Conservation (phyloP, 768 basidiomycete species). For the Termitomyces sp. region DNA sequence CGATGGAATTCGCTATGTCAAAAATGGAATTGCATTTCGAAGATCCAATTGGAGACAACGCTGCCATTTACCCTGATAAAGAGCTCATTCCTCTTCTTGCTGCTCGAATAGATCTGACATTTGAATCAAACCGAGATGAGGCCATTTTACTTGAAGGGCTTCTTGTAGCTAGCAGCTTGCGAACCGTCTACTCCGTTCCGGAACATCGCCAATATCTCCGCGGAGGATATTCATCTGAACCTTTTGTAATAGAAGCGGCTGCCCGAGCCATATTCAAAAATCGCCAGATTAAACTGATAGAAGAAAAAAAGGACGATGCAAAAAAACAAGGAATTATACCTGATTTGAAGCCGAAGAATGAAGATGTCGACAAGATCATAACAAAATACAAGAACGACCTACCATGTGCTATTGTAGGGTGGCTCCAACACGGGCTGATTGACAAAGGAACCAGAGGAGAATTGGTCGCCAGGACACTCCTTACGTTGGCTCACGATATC, state of each 20-base stretch:
- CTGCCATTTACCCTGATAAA: neutral
- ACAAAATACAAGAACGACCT: neutral
- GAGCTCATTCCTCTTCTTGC: neutral
- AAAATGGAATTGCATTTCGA: neutral
- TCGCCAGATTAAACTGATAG: neutral
- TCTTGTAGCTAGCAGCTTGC: conserved; percentile 1
- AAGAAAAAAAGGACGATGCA: too few species aligned
- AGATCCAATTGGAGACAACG: too few species aligned
- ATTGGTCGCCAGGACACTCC: conserved; percentile 1
- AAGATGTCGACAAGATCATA: too few species aligned
- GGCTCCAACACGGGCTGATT: neutral
- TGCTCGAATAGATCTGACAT: too few species aligned
- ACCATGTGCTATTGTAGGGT: neutral
- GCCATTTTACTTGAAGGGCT: neutral
- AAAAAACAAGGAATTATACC: too few species aligned
- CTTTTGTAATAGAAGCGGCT: conserved; percentile 1
- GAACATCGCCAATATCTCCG: too few species aligned
- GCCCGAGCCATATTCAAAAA: too few species aligned
- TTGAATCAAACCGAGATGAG: conserved; percentile 4
- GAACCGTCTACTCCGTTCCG: conserved; percentile 1
- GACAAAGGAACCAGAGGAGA: too few species aligned
- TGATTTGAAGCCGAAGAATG: neutral
- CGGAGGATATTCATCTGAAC: neutral
- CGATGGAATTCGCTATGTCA: neutral
- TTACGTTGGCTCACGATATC: neutral